Evolutionary conservation across 768 basidiomycete species (phyloP).

Genomic region (Polyporus arcularius): DNA sequence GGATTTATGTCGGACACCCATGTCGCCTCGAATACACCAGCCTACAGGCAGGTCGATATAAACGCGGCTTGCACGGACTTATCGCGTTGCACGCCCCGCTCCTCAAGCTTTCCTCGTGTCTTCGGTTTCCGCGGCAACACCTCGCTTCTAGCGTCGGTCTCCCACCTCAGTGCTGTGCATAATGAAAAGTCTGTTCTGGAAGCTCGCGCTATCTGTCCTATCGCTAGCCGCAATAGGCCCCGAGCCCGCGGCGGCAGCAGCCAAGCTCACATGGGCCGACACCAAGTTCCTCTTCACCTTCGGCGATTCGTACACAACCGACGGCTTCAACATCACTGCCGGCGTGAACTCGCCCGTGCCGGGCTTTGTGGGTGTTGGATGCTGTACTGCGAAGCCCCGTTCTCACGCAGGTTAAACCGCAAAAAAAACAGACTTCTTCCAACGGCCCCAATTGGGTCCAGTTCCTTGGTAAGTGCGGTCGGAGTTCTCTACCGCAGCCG

Average conservation of each 20-base stretch:
- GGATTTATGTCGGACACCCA: background rate
- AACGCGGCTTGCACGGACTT: background rate
- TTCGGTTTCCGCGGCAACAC: background rate
- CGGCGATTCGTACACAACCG: slow-evolving; percentile 64
- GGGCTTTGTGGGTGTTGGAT: slow-evolving; percentile 43
- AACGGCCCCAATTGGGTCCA: slow-evolving; percentile 68
- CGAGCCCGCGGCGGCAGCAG: slow-evolving; percentile 10
- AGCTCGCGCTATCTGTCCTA: slow-evolving; percentile 9
- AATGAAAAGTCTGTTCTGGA: slow-evolving; percentile 13
- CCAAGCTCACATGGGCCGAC: slow-evolving; percentile 48
- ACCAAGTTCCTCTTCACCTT: slow-evolving; percentile 60
- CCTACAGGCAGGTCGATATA: background rate
- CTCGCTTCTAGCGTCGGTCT: slow-evolving; percentile 2
- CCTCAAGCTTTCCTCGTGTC: background rate
- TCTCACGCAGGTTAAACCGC: slow-evolving; percentile 11
- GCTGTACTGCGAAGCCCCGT: background rate
- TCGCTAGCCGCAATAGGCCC: too few species aligned
- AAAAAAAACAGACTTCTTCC: slow-evolving; percentile 47
- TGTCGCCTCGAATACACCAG: background rate
- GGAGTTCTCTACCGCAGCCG: slow-evolving; percentile 1
- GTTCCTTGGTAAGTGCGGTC: slow-evolving; percentile 42
- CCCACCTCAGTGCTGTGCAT: background rate
- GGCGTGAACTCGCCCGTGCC: slow-evolving; percentile 55
- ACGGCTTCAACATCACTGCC: slow-evolving; percentile 60
- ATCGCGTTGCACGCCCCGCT: slow-evolving; percentile 11